Evolutionary conservation across 768 basidiomycete genomes (phyloP).

Genomic region (Lentinus tigrinus): DNA sequence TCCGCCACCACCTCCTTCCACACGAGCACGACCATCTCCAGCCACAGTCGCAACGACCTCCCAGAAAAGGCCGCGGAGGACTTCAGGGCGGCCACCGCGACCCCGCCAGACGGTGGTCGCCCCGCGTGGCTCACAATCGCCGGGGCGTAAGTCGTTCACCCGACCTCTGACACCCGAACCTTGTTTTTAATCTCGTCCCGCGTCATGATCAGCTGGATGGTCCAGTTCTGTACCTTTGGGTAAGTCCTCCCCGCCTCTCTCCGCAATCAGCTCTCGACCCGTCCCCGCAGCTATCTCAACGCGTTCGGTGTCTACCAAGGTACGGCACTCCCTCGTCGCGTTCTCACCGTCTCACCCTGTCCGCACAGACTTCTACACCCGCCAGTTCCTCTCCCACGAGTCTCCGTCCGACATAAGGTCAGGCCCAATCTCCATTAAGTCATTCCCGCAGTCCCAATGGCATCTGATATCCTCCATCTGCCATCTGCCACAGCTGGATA

Average conservation of each 20-base stretch:
- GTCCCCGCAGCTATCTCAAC: conserved; percentile 17
- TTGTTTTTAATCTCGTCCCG: not conserved
- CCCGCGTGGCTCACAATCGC: conserved; percentile 20
- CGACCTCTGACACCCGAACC: not conserved
- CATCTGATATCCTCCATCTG: not conserved
- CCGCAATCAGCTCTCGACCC: not conserved
- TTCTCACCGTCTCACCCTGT: not conserved
- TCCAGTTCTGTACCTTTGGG: conserved; percentile 25
- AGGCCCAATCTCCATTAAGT: not conserved
- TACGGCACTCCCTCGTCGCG: conserved; percentile 1
- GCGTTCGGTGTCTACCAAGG: conserved; percentile 31
- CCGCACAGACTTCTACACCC: conserved; percentile 18
- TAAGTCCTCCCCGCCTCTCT: conserved; percentile 1
- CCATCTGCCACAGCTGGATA: conserved; percentile 23
- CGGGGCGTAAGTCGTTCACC: conserved; percentile 18
- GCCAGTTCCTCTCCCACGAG: conserved; percentile 15
- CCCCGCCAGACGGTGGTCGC: not conserved
- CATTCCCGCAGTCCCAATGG: not conserved
- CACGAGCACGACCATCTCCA: not conserved
- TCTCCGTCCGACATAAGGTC: conserved; percentile 23
- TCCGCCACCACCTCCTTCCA: not conserved
- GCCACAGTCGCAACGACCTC: not conserved
- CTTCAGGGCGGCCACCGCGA: not conserved
- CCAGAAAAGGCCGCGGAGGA: not conserved
- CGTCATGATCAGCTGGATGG: conserved; percentile 18